Percentiles rank a stretch among this genome's conserved stretches.
These are phyloP conservation scores for Flagelloscypha sp. DNA, from an alignment of 768 basidiomycete species.

Conservation along the genomic window DNA sequence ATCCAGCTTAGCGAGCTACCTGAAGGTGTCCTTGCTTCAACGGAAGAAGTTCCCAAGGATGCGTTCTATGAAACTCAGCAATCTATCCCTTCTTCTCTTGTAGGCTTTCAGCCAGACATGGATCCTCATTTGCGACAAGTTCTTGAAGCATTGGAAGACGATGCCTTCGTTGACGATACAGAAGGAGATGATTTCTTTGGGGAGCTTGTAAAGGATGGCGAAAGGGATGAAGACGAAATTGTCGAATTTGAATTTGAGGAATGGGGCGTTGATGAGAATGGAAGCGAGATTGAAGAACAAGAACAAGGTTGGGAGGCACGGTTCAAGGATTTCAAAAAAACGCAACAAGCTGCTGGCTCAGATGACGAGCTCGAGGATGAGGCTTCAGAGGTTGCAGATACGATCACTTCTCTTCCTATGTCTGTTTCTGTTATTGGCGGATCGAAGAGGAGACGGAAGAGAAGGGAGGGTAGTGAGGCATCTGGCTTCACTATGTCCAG, in stretches of 20 bases:
- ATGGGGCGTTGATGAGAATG: slow-evolving; percentile 29
- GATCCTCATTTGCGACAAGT: slow-evolving; percentile 90
- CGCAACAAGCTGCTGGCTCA: slow-evolving; percentile 22
- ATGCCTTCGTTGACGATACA: slow-evolving; percentile 80
- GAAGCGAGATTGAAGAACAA: slow-evolving; percentile 18
- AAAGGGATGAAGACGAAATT: slow-evolving; percentile 52
- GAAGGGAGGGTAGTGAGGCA: slow-evolving; percentile 74
- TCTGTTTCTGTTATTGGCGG: slow-evolving; percentile 72
- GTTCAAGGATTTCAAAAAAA: slow-evolving; percentile 72
- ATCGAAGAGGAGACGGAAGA: slow-evolving; percentile 59
- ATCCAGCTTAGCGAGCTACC: slow-evolving; percentile 55
- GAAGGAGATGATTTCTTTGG: slow-evolving; percentile 71
- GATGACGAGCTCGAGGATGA: slow-evolving; percentile 47
- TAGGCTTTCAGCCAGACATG: slow-evolving; percentile 93
- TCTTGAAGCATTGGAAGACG: slow-evolving; percentile 91
- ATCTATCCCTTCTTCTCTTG: slow-evolving; percentile 71
- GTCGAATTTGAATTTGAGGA: slow-evolving; percentile 63
- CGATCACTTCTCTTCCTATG: slow-evolving; percentile 63
- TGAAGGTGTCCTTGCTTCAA: slow-evolving; percentile 63
- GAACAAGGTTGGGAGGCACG: slow-evolving; percentile 60
- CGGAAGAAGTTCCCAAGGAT: slow-evolving; percentile 62
- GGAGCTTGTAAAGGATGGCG: slow-evolving; percentile 64
- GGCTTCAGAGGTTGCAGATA: slow-evolving; percentile 71
- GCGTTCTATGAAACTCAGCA: slow-evolving; percentile 75
- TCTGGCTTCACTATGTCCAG: slow-evolving; percentile 97